Evolutionary conservation across 108 stramenopile genomes (phyloP).

Genomic region (Cyclostephanos tholiformis): DNA sequence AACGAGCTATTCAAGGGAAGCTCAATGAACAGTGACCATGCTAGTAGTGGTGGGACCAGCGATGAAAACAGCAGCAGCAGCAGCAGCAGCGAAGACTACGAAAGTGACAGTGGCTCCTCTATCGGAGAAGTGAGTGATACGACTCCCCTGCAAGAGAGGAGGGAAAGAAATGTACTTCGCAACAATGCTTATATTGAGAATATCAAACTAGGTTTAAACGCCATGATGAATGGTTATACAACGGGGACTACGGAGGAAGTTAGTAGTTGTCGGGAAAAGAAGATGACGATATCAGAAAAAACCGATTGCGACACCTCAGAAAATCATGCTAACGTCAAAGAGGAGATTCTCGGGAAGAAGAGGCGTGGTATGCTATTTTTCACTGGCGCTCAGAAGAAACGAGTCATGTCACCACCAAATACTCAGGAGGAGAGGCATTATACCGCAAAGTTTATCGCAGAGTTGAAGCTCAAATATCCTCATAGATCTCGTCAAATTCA

Average conservation of each 20-base stretch:
- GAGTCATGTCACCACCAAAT: background rate
- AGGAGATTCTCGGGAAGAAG: conserved; percentile 4
- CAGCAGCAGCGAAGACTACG: background rate
- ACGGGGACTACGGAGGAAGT: conserved; percentile 1
- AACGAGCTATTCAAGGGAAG: conserved; percentile 3
- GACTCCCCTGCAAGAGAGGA: conserved; percentile 4
- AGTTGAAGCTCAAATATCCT: conserved; percentile 38
- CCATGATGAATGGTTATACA: conserved; percentile 11
- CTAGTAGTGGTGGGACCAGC: background rate
- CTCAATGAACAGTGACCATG: background rate
- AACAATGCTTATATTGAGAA: conserved; percentile 4
- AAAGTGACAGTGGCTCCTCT: conserved; percentile 1
- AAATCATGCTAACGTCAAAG: conserved; percentile 2
- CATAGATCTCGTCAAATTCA: conserved; percentile 30
- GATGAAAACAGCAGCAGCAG: background rate
- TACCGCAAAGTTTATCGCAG: background rate
- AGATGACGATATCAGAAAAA: background rate
- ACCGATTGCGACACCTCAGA: background rate
- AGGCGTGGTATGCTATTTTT: conserved; percentile 32
- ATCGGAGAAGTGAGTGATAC: background rate
- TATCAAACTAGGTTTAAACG: conserved; percentile 1
- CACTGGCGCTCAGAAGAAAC: background rate
- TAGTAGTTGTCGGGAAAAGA: background rate
- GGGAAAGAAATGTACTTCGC: conserved; percentile 3
- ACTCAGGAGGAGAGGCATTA: background rate